Conservation (phyloP, 768 basidiomycete species). For the Russula sp. region DNA sequence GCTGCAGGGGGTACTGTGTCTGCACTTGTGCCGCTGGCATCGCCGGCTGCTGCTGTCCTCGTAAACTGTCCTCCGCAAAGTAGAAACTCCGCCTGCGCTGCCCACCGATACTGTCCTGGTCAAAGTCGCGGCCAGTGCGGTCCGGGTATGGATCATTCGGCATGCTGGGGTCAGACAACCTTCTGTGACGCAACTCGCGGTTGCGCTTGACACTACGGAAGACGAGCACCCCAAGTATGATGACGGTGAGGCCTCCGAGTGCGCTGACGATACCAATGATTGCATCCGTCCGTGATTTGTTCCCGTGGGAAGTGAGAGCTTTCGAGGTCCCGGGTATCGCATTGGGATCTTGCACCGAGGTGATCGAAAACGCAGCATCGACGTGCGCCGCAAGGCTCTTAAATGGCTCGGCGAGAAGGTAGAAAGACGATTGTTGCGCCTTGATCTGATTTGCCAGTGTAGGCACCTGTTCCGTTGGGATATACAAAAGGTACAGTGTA, state of each 20-base stretch:
- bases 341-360: conserved; percentile 39
- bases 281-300: conserved; percentile 64
- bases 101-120: conserved; percentile 68
- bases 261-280: conserved; percentile 89
- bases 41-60: conserved; percentile 27
- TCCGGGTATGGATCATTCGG: conserved; percentile 47
- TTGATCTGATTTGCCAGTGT: conserved; percentile 62
- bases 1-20: conserved; percentile 30
- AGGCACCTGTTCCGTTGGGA: conserved; percentile 51
- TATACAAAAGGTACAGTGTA: conserved; percentile 68
- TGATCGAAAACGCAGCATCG: conserved; percentile 58
- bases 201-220: conserved; percentile 63
- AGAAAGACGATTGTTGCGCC: conserved; percentile 55
- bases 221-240: conserved; percentile 67
- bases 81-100: conserved; percentile 76
- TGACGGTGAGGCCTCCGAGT: conserved; percentile 69
- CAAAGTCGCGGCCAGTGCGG: conserved; percentile 57
- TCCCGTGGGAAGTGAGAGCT: conserved; percentile 25
- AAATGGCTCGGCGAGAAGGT: conserved; percentile 34
- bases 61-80: conserved; percentile 78
- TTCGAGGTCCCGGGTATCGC: conserved; percentile 17
- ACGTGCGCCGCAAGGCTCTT: conserved; percentile 57
- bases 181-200: conserved; percentile 61
- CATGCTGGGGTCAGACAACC: conserved; percentile 51
- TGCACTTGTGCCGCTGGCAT: conserved; percentile 34